A percentile compares a stretch with the other conserved stretches of the same genome.
Conservation (phyloP, 2,329 filamentous ascomycete genomes). For the Calycina marina region DNA sequence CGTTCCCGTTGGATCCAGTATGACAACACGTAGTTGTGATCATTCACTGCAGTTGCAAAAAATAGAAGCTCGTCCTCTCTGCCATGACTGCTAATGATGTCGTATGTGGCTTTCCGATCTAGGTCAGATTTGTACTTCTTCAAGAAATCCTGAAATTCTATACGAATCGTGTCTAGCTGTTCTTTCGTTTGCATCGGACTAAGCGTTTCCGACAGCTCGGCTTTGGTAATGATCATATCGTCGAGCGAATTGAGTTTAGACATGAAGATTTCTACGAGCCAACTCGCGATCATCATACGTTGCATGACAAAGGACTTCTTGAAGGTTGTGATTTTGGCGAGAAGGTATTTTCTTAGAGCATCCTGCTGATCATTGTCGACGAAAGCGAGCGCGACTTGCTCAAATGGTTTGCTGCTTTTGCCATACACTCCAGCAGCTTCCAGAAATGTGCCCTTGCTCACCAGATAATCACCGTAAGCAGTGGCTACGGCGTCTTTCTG, state of each 20-base stretch:
- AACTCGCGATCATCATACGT: constrained; percentile 84
- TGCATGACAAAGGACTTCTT: constrained; percentile 85
- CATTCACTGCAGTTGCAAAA: constrained; percentile 77
- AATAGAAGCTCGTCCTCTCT: constrained; percentile 84
- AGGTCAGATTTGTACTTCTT: constrained; percentile 73
- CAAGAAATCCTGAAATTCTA: constrained; percentile 81
- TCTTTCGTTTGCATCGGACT: constrained; percentile 58
- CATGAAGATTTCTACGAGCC: constrained; percentile 95
- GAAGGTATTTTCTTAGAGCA: constrained; percentile 75
- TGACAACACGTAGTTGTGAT: constrained; percentile 86
- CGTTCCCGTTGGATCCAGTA: constrained; percentile 96
- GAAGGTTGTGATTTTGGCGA: constrained; percentile 67
- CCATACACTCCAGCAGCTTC: constrained; percentile 88
- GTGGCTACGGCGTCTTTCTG: constrained; percentile 89
- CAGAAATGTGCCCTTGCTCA: constrained; percentile 63
- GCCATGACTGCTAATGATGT: constrained; percentile 89
- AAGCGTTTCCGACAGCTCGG: constrained; percentile 59
- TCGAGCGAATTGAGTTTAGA: constrained; percentile 89
- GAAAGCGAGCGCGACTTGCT: constrained; percentile 82
- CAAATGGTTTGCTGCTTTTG: constrained; percentile 91
- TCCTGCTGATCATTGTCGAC: constrained; percentile 85
- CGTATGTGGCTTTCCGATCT: constrained; percentile 84
- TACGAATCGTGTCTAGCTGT: constrained; percentile 54
- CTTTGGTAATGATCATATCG: constrained; percentile 81
- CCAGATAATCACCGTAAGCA: constrained; percentile 78